Base-by-base conservation (phyloP, 176 grass and related monocot genomes). In the Phyllostachys edulis region DNA sequence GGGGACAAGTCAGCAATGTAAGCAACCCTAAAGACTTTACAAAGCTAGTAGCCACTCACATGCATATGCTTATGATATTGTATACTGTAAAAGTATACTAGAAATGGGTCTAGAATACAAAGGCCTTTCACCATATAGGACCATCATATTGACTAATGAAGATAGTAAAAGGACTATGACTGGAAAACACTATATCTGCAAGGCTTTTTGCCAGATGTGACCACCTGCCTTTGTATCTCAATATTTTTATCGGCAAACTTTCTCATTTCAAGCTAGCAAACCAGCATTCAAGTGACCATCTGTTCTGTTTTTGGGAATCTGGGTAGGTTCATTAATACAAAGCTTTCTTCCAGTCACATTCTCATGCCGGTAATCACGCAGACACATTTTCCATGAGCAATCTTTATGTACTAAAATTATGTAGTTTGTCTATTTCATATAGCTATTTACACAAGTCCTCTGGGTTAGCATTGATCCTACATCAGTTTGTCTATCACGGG, bases 1-100 rank as follows among this genome's bases (percentile, higher is more conserved):
- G 42, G 85, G 82, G 63, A 83, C 40, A 69, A 71, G 38, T 44
- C 66, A 81, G 57, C 56, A 67, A 67, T 15, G 54, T 75, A 44
- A 73, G 80, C 38, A 79, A 54, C 5, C 60, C 80, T 34, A 65
- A 42, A 85, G 18, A 81, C n/a, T 47, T 83, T 40, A 38, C 38
- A 68, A 20, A 60, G 38, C 26, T 82, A 76, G 14, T 49, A 76
- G 5, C 7, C 18, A 59, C 24, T 47, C 12, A 47, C 37, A 54
- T 9, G 11, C 42, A 21, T 57, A 78, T 57, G 40, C 15, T 24
- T 40, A 49, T 50, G 44, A 51, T 62, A 64, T 8, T 45, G 34
- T 18, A 55, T 55, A 29, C 0, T 57, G 47, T 42, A 44, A 18
- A 54, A 56, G 9, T 63, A 66, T 51, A 40, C 59, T 29, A 39